Evolutionary conservation across 2,329 filamentous ascomycete species (phyloP).

Genomic region (Colletotrichum scovillei): DNA sequence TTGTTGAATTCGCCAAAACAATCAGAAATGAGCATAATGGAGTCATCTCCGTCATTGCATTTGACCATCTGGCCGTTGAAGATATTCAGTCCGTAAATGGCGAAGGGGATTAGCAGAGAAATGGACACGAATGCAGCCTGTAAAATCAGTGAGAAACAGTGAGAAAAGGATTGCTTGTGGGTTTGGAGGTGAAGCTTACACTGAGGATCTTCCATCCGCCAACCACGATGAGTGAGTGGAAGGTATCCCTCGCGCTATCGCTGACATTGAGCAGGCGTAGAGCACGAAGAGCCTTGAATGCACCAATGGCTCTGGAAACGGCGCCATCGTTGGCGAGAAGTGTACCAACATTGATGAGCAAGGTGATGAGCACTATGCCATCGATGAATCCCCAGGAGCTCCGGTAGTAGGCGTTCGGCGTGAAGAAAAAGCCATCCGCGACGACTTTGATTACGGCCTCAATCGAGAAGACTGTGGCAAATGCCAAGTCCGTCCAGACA

Average conservation of each 20-base stretch:
- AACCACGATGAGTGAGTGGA: conserved; percentile 94
- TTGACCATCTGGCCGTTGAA: conserved; percentile 84
- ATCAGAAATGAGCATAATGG: conserved; percentile 70
- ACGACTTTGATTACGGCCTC: conserved; percentile 94
- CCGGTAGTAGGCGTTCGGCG: conserved; percentile 95
- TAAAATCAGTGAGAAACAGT: conserved; percentile 6
- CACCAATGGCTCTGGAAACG: conserved; percentile 90
- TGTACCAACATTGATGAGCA: conserved; percentile 95
- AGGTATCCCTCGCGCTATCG: conserved; percentile 94
- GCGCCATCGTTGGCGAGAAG: conserved; percentile 84
- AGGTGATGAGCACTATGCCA: conserved; percentile 86
- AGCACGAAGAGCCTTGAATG: conserved; percentile 96
- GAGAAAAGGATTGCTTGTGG: neutral
- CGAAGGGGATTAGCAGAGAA: conserved; percentile 94
- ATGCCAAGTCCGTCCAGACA: conserved; percentile 91
- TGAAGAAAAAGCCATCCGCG: conserved; percentile 95
- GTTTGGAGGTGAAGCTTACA: conserved; percentile 56
- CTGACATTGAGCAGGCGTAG: conserved; percentile 93
- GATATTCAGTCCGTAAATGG: conserved; percentile 93
- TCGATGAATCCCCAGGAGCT: conserved; percentile 98
- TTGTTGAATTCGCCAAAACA: conserved; percentile 88
- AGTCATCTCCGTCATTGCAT: conserved; percentile 80
- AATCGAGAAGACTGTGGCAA: conserved; percentile 85
- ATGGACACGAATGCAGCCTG: conserved; percentile 90
- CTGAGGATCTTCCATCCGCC: conserved; percentile 95